These are phyloP conservation scores for Heterobasidion parviporum DNA, from an alignment of 1,284 basidiomycete genomes.

Conservation along the genomic window DNA sequence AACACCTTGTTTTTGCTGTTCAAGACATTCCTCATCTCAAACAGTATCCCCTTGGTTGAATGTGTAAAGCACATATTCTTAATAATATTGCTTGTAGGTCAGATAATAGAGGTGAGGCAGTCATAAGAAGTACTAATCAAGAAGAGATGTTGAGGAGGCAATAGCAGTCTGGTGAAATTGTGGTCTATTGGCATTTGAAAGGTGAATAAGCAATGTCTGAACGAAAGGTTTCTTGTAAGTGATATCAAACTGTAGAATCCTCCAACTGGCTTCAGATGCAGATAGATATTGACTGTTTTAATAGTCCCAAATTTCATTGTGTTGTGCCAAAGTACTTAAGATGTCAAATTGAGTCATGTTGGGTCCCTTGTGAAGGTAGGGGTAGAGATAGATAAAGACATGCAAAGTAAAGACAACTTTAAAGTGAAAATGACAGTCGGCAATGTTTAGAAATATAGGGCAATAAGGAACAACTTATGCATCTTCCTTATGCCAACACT, in stretches of 20 bases:
- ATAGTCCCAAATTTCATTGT: background rate
- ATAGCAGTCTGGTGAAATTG: background rate
- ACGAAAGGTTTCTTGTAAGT: background rate
- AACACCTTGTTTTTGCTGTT: background rate
- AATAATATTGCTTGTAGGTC: background rate
- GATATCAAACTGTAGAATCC: background rate
- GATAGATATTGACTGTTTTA: background rate
- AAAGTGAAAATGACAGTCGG: background rate
- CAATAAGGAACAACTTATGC: background rate
- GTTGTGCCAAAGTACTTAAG: background rate
- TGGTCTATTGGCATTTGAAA: background rate
- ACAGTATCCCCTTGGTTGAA: background rate
- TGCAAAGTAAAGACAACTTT: background rate
- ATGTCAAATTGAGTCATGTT: background rate
- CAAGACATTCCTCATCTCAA: background rate
- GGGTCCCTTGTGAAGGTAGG: background rate
- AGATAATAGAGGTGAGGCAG: background rate
- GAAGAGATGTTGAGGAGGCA: background rate
- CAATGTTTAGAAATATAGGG: background rate
- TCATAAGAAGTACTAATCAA: background rate
- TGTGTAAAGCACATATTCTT: background rate
- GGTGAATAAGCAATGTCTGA: background rate
- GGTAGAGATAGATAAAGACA: background rate
- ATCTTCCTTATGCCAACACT: background rate
- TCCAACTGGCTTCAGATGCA: background rate